Conservation (phyloP, 2,329 filamentous ascomycete species). For the Aspergillus sp. region DNA sequence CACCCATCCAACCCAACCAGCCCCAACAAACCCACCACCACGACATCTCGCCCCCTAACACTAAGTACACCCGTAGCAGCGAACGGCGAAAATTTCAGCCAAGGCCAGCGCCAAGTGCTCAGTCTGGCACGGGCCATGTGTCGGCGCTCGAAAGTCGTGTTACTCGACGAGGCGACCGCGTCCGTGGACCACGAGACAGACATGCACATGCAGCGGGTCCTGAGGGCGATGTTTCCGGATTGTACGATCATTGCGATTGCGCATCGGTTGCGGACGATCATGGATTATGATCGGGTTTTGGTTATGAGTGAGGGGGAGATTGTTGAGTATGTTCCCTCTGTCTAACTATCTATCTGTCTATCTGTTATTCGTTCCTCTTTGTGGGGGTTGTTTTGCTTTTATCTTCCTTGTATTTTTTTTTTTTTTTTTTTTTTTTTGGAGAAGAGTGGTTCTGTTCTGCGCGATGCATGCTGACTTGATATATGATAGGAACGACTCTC, state of each 20-base stretch:
- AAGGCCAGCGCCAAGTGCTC: slow-evolving; percentile 63
- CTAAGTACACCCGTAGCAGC: slow-evolving; percentile 56
- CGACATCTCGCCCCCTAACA: slow-evolving; percentile 27
- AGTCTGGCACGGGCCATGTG: slow-evolving; percentile 61
- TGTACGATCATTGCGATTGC: slow-evolving; percentile 66
- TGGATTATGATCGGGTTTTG: slow-evolving; percentile 60
- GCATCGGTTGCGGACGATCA: slow-evolving; percentile 64
- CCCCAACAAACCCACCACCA: not conserved
- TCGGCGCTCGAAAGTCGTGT: slow-evolving; percentile 56
- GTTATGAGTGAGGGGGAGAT: slow-evolving; percentile 58
- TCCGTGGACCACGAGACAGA: slow-evolving; percentile 63
- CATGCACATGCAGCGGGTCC: slow-evolving; percentile 56
- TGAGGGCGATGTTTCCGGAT: slow-evolving; percentile 52
- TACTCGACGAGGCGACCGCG: slow-evolving; percentile 65
- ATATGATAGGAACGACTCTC: slow-evolving; percentile 22
- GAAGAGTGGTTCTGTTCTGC: too few relatives aligned
- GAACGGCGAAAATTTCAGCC: slow-evolving; percentile 47
- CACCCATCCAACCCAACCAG: slow-evolving; percentile 1
- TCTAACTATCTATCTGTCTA: not conserved
- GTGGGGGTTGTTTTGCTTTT: not conserved
- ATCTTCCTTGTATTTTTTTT: too few relatives aligned
- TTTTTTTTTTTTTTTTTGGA: too few relatives aligned
- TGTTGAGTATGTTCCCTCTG: slow-evolving; percentile 45
- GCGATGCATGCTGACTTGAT: not conserved
- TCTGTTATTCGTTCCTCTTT: too few relatives aligned